Evolutionary conservation across 2,329 filamentous ascomycete genomes (phyloP), one percentile per base, ranked within the genome.

Genomic region (Cercospora sp.): DNA sequence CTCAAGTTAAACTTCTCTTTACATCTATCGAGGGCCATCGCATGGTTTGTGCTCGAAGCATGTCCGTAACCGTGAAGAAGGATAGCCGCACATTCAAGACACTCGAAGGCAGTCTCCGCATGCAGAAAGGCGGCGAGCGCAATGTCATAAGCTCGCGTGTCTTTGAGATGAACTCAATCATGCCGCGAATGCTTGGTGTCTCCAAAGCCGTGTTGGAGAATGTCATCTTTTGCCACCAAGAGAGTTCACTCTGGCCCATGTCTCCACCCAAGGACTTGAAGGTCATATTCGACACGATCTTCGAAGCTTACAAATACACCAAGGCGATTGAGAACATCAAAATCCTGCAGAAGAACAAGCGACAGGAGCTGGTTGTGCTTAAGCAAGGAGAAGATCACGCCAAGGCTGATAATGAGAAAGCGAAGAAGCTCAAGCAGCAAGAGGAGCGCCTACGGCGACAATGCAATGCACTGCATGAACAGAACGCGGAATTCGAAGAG

Each of bases 201-300:
- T 95, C 93, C 1, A 89, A 90, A 65, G 94, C 95, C 12, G 90
- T 99, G 65, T 86, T 99, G 28, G 94, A 98, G 73, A 91, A 91
- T 67, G 95, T 99, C 78, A 97, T 99, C 73, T 99, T 99, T 81
- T 99, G 95, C 79, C 95, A 99, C 77, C 95, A 99, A 78, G 95
- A 99, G 78, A 95, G 99, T 73, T 97, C 94, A 28, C 81, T 98
- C 30, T 99, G 95, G 95, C 95, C 95, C 0, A 89, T 99, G 85
- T 96, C 93, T 77, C 92, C 97, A 75, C 93, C 95, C 0, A 84
- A 87, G 0, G 88, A 88, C 0, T 83, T 99, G 61, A 99, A 99
- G 81, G 96, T 96, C 79, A 91, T 90, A 63, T 99, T 99, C 69
- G 95, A 99, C 77, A 93, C 97, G 78, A 99, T 99, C 10, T 99